These are phyloP conservation scores for Neurospora hispaniola DNA, from an alignment of 495 filamentous ascomycete species.

Conservation along the genomic window DNA sequence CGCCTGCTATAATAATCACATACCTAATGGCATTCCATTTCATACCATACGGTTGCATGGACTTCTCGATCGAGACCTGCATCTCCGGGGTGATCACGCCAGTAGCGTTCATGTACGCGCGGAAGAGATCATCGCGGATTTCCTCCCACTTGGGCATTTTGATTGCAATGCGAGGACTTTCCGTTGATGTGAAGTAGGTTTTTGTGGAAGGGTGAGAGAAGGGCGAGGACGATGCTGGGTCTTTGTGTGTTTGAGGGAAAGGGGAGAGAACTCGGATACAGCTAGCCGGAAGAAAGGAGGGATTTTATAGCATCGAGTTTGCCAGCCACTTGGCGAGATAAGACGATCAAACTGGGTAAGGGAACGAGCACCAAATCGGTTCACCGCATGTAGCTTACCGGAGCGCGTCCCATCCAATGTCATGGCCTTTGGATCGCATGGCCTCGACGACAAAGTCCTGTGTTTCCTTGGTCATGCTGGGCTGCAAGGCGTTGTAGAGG, in stretches of 20 bases:
- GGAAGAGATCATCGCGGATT: constrained; percentile 22
- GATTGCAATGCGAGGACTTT: not conserved
- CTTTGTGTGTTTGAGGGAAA: not conserved
- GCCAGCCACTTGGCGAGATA: not conserved
- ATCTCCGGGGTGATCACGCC: constrained; percentile 18
- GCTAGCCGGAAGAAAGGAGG: not conserved
- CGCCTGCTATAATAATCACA: not conserved
- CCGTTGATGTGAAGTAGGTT: not conserved
- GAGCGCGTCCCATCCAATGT: constrained; percentile 8
- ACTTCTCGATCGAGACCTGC: constrained; percentile 14
- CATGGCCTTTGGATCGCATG: constrained; percentile 4
- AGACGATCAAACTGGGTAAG: not conserved
- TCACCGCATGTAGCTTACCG: constrained; percentile 8
- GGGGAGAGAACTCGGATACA: not conserved
- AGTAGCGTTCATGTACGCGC: constrained; percentile 11
- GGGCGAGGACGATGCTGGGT: not conserved
- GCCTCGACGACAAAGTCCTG: not conserved
- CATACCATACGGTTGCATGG: constrained; percentile 15
- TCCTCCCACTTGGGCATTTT: constrained; percentile 21
- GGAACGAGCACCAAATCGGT: not conserved
- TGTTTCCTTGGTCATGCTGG: not conserved
- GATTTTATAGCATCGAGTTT: not conserved
- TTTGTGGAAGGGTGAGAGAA: not conserved
- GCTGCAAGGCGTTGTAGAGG: constrained; percentile 1
- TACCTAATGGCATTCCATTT: constrained; percentile 31